These are phyloP conservation scores for Thelephora terrestris DNA, from an alignment of 1,284 basidiomycete genomes.

Conservation along the genomic window DNA sequence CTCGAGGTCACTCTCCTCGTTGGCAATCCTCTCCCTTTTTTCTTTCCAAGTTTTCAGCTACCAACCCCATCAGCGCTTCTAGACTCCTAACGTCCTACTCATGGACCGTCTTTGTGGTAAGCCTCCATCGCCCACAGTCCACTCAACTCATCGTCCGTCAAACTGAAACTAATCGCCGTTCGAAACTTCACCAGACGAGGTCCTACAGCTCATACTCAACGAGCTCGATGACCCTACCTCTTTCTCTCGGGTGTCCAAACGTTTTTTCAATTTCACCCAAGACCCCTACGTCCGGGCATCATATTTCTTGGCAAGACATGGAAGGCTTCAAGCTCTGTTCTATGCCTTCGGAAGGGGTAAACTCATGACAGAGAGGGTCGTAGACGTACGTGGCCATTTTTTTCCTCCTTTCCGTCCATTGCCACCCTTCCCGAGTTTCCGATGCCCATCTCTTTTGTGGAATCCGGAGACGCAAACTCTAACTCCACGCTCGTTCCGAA, in stretches of 20 bases:
- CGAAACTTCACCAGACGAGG: constrained; percentile 40
- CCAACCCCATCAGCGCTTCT: too few species aligned
- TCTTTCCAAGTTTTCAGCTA: too few species aligned
- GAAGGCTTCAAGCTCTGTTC: constrained; percentile 56
- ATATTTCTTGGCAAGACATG: constrained; percentile 66
- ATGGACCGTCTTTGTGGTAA: constrained; percentile 58
- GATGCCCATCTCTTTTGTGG: constrained; percentile 2
- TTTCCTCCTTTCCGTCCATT: constrained; percentile 10
- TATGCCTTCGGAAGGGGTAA: constrained; percentile 60
- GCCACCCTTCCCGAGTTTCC: constrained; percentile 7
- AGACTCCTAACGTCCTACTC: background rate
- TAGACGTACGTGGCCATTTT: constrained; percentile 44
- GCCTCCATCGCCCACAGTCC: constrained; percentile 19
- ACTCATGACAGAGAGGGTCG: constrained; percentile 50
- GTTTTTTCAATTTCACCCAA: constrained; percentile 50
- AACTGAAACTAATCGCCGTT: constrained; percentile 3
- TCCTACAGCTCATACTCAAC: constrained; percentile 62
- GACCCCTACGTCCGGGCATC: constrained; percentile 65
- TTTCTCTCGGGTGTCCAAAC: constrained; percentile 45
- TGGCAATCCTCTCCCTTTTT: too few species aligned
- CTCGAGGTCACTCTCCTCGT: too few species aligned
- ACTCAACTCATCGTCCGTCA: constrained; percentile 2
- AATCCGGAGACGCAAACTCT: constrained; percentile 2
- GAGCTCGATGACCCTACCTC: constrained; percentile 54
- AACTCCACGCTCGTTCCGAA: constrained; percentile 7